phyloP scores from a whole-genome alignment of 108 stramenopile species.

The Poteriospumella lacustris region DNA sequence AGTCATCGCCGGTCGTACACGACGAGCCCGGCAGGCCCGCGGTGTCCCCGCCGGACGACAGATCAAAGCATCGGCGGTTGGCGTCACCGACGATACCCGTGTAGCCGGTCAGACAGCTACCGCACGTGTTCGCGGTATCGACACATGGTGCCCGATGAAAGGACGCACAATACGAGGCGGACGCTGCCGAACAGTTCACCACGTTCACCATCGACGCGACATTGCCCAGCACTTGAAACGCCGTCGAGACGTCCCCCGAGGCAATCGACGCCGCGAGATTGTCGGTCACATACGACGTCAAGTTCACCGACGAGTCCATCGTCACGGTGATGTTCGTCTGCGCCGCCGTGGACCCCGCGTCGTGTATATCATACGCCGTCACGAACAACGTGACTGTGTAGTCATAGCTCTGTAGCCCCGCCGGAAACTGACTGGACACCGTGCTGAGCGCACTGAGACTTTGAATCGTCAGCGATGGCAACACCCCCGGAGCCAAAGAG shows the following conservation, averaged over 20 bases:
- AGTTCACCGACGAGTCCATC: not conserved
- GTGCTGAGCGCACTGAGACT: not conserved
- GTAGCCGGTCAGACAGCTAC: constrained; percentile 3
- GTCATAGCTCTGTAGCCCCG: not conserved
- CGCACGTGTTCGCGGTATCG: constrained; percentile 20
- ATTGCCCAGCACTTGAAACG: not conserved
- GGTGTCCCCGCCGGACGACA: too few relatives aligned
- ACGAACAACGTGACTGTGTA: not conserved
- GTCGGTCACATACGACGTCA: not conserved
- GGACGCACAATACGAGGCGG: not conserved
- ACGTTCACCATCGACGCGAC: not conserved
- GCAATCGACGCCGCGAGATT: too few relatives aligned
- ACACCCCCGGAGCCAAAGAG: not conserved
- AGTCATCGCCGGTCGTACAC: too few relatives aligned
- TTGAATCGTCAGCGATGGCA: not conserved
- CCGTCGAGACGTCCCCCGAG: not conserved
- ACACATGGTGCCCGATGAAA: constrained; percentile 11
- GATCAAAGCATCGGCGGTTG: too few relatives aligned
- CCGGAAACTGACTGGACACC: not conserved
- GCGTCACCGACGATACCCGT: too few relatives aligned
- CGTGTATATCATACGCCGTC: not conserved
- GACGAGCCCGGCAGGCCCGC: too few relatives aligned
- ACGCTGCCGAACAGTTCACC: constrained; percentile 12
- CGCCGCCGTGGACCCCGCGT: not conserved
- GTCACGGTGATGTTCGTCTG: not conserved